Conservation (phyloP, 805 yeast species). For the Cyberlindnera xishuangbannaensis region DNA sequence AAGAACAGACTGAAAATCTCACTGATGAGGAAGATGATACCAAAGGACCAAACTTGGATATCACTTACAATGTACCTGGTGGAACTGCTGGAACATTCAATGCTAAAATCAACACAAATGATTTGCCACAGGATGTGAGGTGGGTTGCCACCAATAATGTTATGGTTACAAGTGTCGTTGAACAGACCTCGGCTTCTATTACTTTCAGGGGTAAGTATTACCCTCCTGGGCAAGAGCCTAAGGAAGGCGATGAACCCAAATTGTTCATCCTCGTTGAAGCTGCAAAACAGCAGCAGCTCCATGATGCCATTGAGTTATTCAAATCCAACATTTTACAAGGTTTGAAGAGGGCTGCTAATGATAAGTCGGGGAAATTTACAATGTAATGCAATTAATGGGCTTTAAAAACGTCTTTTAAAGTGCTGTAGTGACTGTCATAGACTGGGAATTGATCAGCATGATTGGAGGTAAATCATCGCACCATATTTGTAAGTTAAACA, state of each 20-base stretch:
- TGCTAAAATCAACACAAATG: constrained; percentile 74
- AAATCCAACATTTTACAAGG: constrained; percentile 53
- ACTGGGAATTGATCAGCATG: constrained; percentile 79
- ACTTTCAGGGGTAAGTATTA: constrained; percentile 79
- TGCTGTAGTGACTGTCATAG: constrained; percentile 95
- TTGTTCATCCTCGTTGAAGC: constrained; percentile 77
- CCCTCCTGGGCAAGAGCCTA: constrained; percentile 52
- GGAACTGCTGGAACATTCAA: constrained; percentile 50
- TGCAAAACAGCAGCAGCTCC: constrained; percentile 50
- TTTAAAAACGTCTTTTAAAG: constrained; percentile 33
- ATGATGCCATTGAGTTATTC: constrained; percentile 51
- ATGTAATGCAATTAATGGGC: constrained; percentile 31
- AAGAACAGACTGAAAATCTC: constrained; percentile 24
- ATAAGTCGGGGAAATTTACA: constrained; percentile 44
- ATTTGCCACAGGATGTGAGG: constrained; percentile 73
- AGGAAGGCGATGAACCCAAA: constrained; percentile 61
- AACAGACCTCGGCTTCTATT: constrained; percentile 66
- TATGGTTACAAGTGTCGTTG: constrained; percentile 56
- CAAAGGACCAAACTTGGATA: constrained; percentile 29
- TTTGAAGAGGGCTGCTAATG: constrained; percentile 40
- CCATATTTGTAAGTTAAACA: constrained; percentile 74
- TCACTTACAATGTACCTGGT: constrained; percentile 47
- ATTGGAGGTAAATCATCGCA: constrained; percentile 78
- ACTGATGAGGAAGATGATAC: constrained; percentile 15
- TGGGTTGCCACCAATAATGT: constrained; percentile 73